Conservation (phyloP, 2,329 filamentous ascomycete genomes). For the Arthroderma sp. region DNA sequence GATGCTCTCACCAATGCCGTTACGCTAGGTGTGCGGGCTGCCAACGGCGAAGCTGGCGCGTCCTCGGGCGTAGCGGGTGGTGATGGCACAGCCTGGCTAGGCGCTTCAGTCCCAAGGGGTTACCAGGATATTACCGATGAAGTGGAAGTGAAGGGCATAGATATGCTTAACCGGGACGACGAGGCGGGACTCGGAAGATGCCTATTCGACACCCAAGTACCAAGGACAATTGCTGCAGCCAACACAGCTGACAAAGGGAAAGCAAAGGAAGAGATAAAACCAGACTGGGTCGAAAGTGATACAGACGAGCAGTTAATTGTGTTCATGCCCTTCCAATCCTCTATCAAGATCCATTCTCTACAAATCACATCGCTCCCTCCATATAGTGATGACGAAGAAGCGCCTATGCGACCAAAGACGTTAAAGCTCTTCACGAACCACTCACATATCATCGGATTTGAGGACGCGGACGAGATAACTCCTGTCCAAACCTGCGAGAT, state of each 20-base stretch:
- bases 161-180: conserved; percentile 77
- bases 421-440: conserved; percentile 81
- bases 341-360: conserved; percentile 74
- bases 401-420: conserved; percentile 66
- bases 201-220: conserved; percentile 59
- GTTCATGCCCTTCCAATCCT: conserved; percentile 78
- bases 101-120: conserved; percentile 61
- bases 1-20: conserved; percentile 58
- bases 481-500: conserved; percentile 72
- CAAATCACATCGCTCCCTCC: conserved; percentile 73
- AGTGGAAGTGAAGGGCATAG: conserved; percentile 65
- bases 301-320: conserved; percentile 95
- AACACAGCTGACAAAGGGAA: conserved; percentile 31
- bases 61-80: conserved; percentile 31
- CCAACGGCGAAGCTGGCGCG: conserved; percentile 34
- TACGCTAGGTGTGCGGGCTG: conserved; percentile 46
- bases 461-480: conserved; percentile 78
- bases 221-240: conserved; percentile 43
- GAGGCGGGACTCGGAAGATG: conserved; percentile 60
- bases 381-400: conserved; percentile 52
- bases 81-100: conserved; percentile 51
- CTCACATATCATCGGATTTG: conserved; percentile 82
- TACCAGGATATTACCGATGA: conserved; percentile 75
- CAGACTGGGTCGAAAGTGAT: conserved; percentile 91
- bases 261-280: conserved; percentile 41